These are phyloP conservation scores for Epichloe sylvatica DNA, from an alignment of 2,329 filamentous ascomycete genomes.

Conservation along the genomic window DNA sequence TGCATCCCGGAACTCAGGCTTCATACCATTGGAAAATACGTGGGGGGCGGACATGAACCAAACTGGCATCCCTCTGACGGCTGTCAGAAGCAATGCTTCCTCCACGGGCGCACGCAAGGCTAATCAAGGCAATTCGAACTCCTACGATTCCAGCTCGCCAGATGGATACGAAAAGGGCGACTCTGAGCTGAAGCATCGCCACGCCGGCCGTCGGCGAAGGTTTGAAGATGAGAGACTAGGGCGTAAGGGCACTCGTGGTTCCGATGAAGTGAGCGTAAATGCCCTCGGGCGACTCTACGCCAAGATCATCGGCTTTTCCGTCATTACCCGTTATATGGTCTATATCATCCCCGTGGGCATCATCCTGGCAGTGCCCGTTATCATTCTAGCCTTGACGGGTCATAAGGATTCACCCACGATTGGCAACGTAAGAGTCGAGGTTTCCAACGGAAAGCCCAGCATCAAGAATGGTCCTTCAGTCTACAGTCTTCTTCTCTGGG, in stretches of 20 bases:
- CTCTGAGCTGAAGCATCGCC: slow-evolving; percentile 20
- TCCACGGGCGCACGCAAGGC: slow-evolving; percentile 39
- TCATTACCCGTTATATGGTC: slow-evolving; percentile 51
- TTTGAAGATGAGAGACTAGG: slow-evolving; percentile 22
- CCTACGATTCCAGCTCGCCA: slow-evolving; percentile 19
- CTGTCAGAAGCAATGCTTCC: slow-evolving; percentile 41
- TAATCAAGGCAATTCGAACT: slow-evolving; percentile 20
- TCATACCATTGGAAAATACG: slow-evolving; percentile 27
- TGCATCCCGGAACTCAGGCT: slow-evolving; percentile 19
- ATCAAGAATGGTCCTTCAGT: slow-evolving; percentile 30
- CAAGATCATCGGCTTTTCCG: slow-evolving; percentile 48
- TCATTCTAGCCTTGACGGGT: slow-evolving; percentile 36
- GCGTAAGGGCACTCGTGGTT: slow-evolving; percentile 30
- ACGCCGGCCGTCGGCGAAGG: slow-evolving; percentile 36
- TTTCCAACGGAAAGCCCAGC: slow-evolving; percentile 1
- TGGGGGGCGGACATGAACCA: slow-evolving; percentile 21
- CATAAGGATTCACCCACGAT: slow-evolving; percentile 24
- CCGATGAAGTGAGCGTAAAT: slow-evolving; percentile 44
- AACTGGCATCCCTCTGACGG: slow-evolving; percentile 39
- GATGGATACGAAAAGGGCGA: slow-evolving; percentile 31
- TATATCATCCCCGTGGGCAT: slow-evolving; percentile 52
- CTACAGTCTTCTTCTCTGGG: slow-evolving; percentile 52
- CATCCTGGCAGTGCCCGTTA: slow-evolving; percentile 46
- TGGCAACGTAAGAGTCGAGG: slow-evolving; percentile 16
- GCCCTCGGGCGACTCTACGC: slow-evolving; percentile 52